Base-by-base conservation (phyloP, 306 rosid species). In the Corylus avellana region DNA sequence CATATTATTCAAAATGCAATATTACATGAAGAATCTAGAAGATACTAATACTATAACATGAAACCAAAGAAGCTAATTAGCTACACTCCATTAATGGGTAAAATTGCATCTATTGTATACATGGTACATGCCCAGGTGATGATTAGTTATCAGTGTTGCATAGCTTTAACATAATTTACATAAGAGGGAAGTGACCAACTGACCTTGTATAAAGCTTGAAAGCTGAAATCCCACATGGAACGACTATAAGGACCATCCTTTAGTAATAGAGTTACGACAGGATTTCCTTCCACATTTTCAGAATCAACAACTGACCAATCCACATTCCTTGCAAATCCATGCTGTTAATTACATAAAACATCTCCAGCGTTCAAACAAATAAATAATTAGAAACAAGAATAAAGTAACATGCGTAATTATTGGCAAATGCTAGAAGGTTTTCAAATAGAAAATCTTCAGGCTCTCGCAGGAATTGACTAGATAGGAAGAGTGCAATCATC, bases 151-250 rank as follows among this genome's bases (percentile, higher is more conserved):
- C 56, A 44, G 51, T 22, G 73, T 73, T 32, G 49, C 46, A 32
- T 70, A 86, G 74, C 67, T 39, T 25, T 78, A 82, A 51, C 54
- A 48, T 47, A 49, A 78, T 17, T 25, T 56, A 57, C 50, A 51
- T 57, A 67, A 57, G 61, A 71, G 66, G 39, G 71, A 73, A 83
- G 25, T 39, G 82, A 80, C 64, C 71, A 79, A 74, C 80, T 61
- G 62, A 92, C 98, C 98, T 92, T 91, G 89, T 69, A 95, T 82
- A 91, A 86, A 80, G 94, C 98, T 80, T 87, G 98, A 77, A 95
- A 91, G 86, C 97, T 76, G 81, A 88, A 92, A 91, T 95, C 98
- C 98, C 98, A 95, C 80, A 92, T 92, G 79, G 91, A 87, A 35
- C 89, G 96, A 84, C 92, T 92, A 79, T 91, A 95, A 63, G 93